Base-by-base conservation (phyloP, 257 asterid species). In the Cynanchum wilfordii region DNA sequence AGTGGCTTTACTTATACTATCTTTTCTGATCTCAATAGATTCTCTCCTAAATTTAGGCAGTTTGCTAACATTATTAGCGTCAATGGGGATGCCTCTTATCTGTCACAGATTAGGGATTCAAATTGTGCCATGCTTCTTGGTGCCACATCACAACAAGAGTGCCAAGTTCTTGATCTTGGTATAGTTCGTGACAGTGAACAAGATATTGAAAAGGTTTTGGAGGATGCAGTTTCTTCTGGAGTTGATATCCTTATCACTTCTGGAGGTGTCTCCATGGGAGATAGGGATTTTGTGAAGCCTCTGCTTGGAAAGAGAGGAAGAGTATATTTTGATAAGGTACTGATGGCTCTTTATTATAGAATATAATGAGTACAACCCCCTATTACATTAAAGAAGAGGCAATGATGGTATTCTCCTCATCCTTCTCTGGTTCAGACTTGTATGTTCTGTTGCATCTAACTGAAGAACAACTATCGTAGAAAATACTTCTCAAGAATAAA, bases 261-360 rank as follows among this genome's bases (percentile, higher is more conserved):
- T 75, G 99, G 99, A 70, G 99, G 99, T 83, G 97, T 94, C 79
- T 94, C 99, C 73, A 91, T 94, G 99, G 99, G 99, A 77, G 99
- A 91, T 83, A 86, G 97, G 85, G 99, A 94, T 78, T 94, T 71
- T 77, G 95, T 94, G 66, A 94, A 89, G 80, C 97, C 99, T 77
- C 78, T 94, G 75, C 95, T 94, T 79, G 85, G 79, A 83, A 89
- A 86, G 89, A 87, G 78, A 71, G 99, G 99, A 74, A 89, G 49
- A 66, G 36, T 91, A 62, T 52, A 82, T 68, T 94, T 94, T 79
- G 89, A 91, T 63, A 94, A 94, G 99, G 99, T 91, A 85, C 74
- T 72, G 42, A 67, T 69, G 54, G 12, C 69, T 19, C 27, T 19
- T 17, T 19, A 36, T 33, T 33, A 27, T 19, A 30, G 10, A 8